Evolutionary conservation across 2,329 filamentous ascomycete genomes (phyloP), one percentile per base, ranked within the genome.

Genomic region (Penicillium sp.): DNA sequence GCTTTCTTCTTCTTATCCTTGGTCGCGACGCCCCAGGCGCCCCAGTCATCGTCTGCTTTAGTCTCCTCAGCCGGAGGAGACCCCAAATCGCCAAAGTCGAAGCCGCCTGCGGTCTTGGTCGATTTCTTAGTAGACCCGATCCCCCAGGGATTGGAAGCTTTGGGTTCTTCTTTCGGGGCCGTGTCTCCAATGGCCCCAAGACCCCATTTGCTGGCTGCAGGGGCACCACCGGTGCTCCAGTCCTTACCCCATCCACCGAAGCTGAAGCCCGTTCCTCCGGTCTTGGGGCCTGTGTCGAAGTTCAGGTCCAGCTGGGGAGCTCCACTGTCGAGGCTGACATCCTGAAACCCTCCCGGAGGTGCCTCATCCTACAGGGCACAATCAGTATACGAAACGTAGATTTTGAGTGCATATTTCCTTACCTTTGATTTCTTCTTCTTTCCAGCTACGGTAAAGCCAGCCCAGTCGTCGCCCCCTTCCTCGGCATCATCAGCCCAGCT

Each of bases 251-350:
- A 90, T 41, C 79, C 76, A 51, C 86, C 82, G 66, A 89, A 82
- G 3, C 75, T 74, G 67, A 72, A 73, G 14, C 70, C 74, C 49
- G 68, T 72, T 3, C 74, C 73, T 25, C 78, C 75, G n/a, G 71
- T 70, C 37, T 76, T 76, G 25, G 73, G 70, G 28, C 71, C 75
- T n/a, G 79, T 78, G 65, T 82, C 83, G 66, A 87, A 82, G 60
- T 79, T 83, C 14, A 86, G 70, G 62, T 87, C 84, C 5, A 86
- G 70, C 57, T 85, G 84, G 1, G 86, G 84, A n/a, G 78, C 81
- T 28, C 76, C 70, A 57, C 88, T 86, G 64, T 87, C 83, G 28
- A 91, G 75, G 67, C 86, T 89, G 64, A 92, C 86, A 31, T 91
- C 88, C 47, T 90, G 82, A 65, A 91, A 90, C n/a, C 82, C 76